These are phyloP conservation scores for Gillenia trifoliata DNA, from an alignment of 306 rosid species.

Conservation along the genomic window DNA sequence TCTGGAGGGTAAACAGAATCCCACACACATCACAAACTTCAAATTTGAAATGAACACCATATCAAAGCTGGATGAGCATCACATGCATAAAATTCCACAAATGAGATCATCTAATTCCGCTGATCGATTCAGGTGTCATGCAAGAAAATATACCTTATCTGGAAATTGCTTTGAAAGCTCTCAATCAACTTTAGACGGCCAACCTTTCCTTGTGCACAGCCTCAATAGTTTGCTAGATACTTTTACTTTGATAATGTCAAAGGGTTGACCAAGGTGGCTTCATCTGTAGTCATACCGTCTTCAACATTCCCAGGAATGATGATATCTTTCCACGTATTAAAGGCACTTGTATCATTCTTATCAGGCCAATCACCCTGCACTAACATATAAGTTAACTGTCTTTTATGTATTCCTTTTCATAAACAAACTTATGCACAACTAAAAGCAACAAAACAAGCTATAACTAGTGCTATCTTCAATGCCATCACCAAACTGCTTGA, in stretches of 20 bases:
- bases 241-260: slow-evolving; percentile 75
- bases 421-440: no score
- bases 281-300: slow-evolving; percentile 62
- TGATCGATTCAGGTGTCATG: not conserved
- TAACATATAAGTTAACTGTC: slow-evolving; percentile 26
- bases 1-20: not conserved
- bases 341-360: slow-evolving; percentile 85
- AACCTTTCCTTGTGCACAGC: slow-evolving; percentile 91
- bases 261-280: slow-evolving; percentile 48
- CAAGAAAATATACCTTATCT: slow-evolving; percentile 54
- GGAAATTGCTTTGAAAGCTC: slow-evolving; percentile 79
- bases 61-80: not conserved
- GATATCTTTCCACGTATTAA: slow-evolving; percentile 95
- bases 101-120: not conserved
- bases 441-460: no score
- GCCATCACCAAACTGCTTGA: no score
- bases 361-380: slow-evolving; percentile 93
- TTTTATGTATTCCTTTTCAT: no score
- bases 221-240: slow-evolving; percentile 82
- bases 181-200: slow-evolving; percentile 86
- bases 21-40: not conserved
- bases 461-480: slow-evolving; percentile 11
- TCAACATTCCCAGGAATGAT: slow-evolving; percentile 91
- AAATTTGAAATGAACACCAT: not conserved
- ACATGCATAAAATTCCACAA: not conserved